Evolutionary conservation across 495 filamentous ascomycete genomes (phyloP).

Genomic region (Haplographium delicatum): DNA sequence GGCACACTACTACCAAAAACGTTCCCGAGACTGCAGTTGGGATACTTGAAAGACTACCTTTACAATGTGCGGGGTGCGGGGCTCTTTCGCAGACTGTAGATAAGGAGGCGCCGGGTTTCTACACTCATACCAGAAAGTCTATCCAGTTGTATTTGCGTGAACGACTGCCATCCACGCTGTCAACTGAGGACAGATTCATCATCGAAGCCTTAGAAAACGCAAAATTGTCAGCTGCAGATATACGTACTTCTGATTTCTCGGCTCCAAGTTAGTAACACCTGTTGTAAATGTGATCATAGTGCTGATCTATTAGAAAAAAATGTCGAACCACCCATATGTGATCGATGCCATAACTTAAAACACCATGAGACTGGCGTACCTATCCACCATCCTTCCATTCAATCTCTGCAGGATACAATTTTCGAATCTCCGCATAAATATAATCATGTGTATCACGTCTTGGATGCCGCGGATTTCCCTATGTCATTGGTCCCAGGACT

Average conservation of each 20-base stretch:
- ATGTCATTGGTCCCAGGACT: slow-evolving; percentile 74
- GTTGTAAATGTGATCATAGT: not conserved
- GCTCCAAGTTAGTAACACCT: slow-evolving; percentile 10
- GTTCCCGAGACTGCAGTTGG: not conserved
- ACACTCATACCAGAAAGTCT: slow-evolving; percentile 50
- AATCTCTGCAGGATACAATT: slow-evolving; percentile 75
- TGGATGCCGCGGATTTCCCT: slow-evolving; percentile 97
- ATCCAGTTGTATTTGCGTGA: slow-evolving; percentile 40
- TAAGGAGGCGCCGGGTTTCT: slow-evolving; percentile 73
- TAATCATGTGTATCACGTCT: slow-evolving; percentile 93
- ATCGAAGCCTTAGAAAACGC: slow-evolving; percentile 30
- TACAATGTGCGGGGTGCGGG: slow-evolving; percentile 81
- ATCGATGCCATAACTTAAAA: slow-evolving; percentile 76
- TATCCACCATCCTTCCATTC: slow-evolving; percentile 69
- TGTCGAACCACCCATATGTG: slow-evolving; percentile 55
- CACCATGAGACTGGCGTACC: slow-evolving; percentile 67
- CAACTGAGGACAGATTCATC: slow-evolving; percentile 24
- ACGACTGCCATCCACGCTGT: slow-evolving; percentile 14
- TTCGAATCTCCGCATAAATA: slow-evolving; percentile 75
- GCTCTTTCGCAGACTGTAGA: slow-evolving; percentile 70
- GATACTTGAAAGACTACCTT: slow-evolving; percentile 40
- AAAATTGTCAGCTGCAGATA: not conserved
- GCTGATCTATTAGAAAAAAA: slow-evolving; percentile 7
- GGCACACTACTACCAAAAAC: not conserved
- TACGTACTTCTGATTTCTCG: slow-evolving; percentile 4